Percentiles rank a stretch among this genome's conserved stretches.
Conservation (phyloP, 129 eudicot genomes). For the Chrysanthemum lavandulifolium region DNA sequence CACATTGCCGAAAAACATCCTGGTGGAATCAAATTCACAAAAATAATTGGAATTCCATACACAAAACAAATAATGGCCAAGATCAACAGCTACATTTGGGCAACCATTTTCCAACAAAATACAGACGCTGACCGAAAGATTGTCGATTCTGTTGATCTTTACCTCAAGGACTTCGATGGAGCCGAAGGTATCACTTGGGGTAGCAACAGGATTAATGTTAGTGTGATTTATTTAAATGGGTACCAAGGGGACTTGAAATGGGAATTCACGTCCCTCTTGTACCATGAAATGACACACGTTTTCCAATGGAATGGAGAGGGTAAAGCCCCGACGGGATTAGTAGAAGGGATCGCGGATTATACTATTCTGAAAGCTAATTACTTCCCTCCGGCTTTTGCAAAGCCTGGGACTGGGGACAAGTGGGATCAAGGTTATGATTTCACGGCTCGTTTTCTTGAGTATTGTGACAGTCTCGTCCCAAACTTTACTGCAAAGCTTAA, state of each 20-base stretch:
- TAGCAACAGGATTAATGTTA: slow-evolving; percentile 14
- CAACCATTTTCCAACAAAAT: slow-evolving; percentile 4
- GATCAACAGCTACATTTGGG: slow-evolving; percentile 10
- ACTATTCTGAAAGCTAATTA: slow-evolving; percentile 1
- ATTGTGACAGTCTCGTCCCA: slow-evolving; percentile 17
- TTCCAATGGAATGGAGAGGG: slow-evolving; percentile 38
- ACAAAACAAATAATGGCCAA: slow-evolving; percentile 17
- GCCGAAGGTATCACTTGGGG: slow-evolving; percentile 14
- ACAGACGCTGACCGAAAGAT: slow-evolving; percentile 9
- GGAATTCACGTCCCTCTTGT: slow-evolving; percentile 22
- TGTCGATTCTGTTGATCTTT: background rate
- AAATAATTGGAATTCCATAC: background rate
- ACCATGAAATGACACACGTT: slow-evolving; percentile 40
- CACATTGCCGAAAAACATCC: too few relatives aligned
- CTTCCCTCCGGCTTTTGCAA: background rate
- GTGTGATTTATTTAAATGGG: background rate
- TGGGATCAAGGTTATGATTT: slow-evolving; percentile 24
- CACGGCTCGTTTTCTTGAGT: slow-evolving; percentile 32
- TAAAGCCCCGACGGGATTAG: background rate
- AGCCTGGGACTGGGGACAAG: background rate
- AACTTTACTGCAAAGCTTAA: slow-evolving; percentile 19
- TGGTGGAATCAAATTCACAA: too few relatives aligned
- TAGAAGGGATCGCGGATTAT: slow-evolving; percentile 30
- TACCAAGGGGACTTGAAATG: slow-evolving; percentile 15
- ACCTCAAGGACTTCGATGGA: background rate